Base-by-base conservation (phyloP, 306 rosid genomes). In the Glycine tomentella region DNA sequence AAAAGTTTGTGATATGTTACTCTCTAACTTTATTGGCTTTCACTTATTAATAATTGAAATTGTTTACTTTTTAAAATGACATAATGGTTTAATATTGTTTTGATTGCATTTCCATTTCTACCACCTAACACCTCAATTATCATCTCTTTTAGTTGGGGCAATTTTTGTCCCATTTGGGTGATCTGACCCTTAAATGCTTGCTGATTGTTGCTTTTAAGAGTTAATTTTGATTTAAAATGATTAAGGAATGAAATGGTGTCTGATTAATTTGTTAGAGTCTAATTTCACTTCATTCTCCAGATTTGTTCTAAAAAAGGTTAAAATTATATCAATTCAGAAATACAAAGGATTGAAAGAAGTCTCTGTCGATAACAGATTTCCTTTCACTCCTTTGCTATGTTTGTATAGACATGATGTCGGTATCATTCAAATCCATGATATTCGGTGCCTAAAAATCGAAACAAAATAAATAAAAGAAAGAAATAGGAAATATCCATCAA, bases 391-490 rank as follows among this genome's bases (percentile, higher is more conserved):
- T 64, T 46, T 76, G 76, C 31, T 31, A 66, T 58, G 33, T 44
- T 53, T 80, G 46, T 75, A 65, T 65, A 79, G 74, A 53, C 88
- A 66, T 81, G 13, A 65, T 76, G 80, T 68, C 59, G 31, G 17
- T 51, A 76, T 84, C 84, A 80, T 36, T 20, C 64, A 84, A 42
- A 70, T 70, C 45, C 72, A 71, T 50, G 48, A 68, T 58, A 72
- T 62, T 63, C 10, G 66, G 16, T 74, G 40, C 44, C 61, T 45
- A 63, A 25, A 25, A 25, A 25, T 25, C 2, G 31, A 25, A 25
- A 25, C 31, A 25, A 25, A 25, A 14, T 10, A 20, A n/a, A 40
- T 56, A 42, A 42, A 4, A 38, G 0, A 3, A 74, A 66, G 1
- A 33, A 56, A 33, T 31, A 52, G 13, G 49, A 72, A 50, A 53